Base-by-base conservation (phyloP, 306 rosid genomes). In the Cucurbita ficifolia region DNA sequence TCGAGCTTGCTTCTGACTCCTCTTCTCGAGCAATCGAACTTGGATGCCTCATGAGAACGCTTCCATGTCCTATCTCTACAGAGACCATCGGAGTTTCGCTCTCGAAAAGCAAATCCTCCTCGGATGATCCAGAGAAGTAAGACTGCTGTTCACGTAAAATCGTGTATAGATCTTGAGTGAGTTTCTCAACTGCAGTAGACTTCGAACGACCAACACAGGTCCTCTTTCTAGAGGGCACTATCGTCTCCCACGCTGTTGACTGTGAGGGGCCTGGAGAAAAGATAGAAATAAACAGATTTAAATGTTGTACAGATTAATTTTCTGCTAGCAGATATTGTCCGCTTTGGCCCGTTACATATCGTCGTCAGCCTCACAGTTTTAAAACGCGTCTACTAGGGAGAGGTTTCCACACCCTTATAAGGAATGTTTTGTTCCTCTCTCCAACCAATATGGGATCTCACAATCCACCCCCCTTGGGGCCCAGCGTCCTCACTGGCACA, bases 41-140 rank as follows among this genome's bases (percentile, higher is more conserved):
- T 11, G 99, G 99, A 79, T 91, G 96, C 89, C 90, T 88, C 33
- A 95, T 91, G 82, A 95, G 99, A 81, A 95, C 83, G 17, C 97
- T 91, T 80, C 99, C 99, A 80, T 95, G 99, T 70, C 96, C 99
- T 78, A 95, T 91, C 92, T 95, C 99, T 76, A 91, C 99, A 54
- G 97, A 95, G 76, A 95, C 97, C 97, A 91, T 85, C 10, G 99
- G 96, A 35, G 87, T 81, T 80, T 88, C 96, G 53, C 85, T 89
- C 77, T 88, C 97, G 29, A 88, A 95, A 81, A 91, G 97, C 61
- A 95, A 83, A 79, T 91, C 97, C 70, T 89, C 97, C 75, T 91
- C 92, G 16, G 99, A 95, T 76, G 99, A 95, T 56, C 86, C 88
- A 24, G 96, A 91, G 79, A 95, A 89, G 83, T 82, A 87, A 63